phyloP scores from a whole-genome alignment of 2,329 filamentous ascomycete species.

The Xylariaceae sp. region DNA sequence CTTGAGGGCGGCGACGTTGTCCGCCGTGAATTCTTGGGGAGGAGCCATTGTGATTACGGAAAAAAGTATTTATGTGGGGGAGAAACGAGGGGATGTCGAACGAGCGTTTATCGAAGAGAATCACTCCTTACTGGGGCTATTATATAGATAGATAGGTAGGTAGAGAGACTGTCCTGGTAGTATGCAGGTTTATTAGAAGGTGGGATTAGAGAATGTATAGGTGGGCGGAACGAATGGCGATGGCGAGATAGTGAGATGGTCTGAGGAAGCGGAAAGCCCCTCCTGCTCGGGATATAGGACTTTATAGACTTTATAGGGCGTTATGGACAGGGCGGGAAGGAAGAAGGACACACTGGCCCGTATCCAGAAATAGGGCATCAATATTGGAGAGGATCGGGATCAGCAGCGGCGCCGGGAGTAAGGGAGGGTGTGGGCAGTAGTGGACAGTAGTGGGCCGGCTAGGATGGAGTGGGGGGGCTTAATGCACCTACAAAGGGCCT shows the following conservation, averaged over 20 bases:
- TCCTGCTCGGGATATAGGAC: constrained; percentile 1
- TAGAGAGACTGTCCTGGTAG: background rate
- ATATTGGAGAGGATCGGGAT: constrained; percentile 15
- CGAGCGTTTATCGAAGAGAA: background rate
- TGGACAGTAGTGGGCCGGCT: background rate
- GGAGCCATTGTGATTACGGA: constrained; percentile 30
- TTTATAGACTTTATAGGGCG: constrained; percentile 13
- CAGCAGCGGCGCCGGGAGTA: constrained; percentile 5
- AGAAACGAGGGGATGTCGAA: background rate
- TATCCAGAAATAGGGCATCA: constrained; percentile 12
- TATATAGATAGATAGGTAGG: background rate
- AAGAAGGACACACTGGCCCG: constrained; percentile 2
- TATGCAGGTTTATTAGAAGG: background rate
- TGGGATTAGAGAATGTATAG: background rate
- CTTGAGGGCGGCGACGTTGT: constrained; percentile 63
- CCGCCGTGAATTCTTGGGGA: constrained; percentile 51
- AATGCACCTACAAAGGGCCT: constrained; percentile 4
- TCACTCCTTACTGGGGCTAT: background rate
- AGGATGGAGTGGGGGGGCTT: constrained; percentile 5
- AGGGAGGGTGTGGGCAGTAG: background rate
- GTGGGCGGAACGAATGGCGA: too few species aligned
- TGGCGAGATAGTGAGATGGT: constrained; percentile 1
- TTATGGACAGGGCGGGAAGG: constrained; percentile 9
- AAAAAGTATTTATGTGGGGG: background rate
- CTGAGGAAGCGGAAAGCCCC: background rate